These are phyloP conservation scores for Aspergillus bertholletiae DNA, from an alignment of 495 filamentous ascomycete genomes.

Conservation along the genomic window DNA sequence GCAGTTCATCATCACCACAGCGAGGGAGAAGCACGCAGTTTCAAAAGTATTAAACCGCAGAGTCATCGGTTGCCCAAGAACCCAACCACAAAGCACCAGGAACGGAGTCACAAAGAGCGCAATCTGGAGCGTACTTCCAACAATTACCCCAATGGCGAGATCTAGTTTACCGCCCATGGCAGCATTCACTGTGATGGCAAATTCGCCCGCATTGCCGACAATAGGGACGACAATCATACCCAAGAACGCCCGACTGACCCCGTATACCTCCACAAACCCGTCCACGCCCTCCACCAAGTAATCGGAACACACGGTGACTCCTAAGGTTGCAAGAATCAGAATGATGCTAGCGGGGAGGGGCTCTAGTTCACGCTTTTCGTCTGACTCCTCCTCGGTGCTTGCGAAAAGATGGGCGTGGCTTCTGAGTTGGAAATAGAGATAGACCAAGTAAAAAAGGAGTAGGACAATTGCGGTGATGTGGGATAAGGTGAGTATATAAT, in stretches of 20 bases:
- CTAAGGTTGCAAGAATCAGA: conserved; percentile 71
- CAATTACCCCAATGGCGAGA: conserved; percentile 87
- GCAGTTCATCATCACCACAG: conserved; percentile 86
- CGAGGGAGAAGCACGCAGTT: conserved; percentile 89
- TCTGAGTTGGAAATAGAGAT: conserved; percentile 84
- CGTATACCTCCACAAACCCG: conserved; percentile 71
- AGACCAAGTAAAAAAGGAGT: conserved; percentile 81
- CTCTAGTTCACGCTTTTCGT: conserved; percentile 59
- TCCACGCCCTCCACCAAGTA: conserved; percentile 93
- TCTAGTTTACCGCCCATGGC: conserved; percentile 97
- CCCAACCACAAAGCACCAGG: conserved; percentile 90
- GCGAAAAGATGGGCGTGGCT: conserved; percentile 82
- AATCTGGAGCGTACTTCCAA: conserved; percentile 91
- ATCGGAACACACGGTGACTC: conserved; percentile 90
- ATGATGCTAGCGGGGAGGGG: conserved; percentile 68
- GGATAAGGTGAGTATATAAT: conserved; percentile 79
- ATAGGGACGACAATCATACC: conserved; percentile 94
- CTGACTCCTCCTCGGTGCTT: conserved; percentile 37
- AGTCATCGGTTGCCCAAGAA: conserved; percentile 78
- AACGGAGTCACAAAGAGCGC: conserved; percentile 88
- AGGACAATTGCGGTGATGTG: conserved; percentile 89
- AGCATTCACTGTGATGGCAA: conserved; percentile 90
- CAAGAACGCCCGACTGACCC: conserved; percentile 94
- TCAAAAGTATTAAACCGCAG: conserved; percentile 90
- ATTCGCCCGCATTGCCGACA: conserved; percentile 96